Conservation (phyloP, 2,329 filamentous ascomycete species). For the Arthrobotrys pseudoclavata region DNA sequence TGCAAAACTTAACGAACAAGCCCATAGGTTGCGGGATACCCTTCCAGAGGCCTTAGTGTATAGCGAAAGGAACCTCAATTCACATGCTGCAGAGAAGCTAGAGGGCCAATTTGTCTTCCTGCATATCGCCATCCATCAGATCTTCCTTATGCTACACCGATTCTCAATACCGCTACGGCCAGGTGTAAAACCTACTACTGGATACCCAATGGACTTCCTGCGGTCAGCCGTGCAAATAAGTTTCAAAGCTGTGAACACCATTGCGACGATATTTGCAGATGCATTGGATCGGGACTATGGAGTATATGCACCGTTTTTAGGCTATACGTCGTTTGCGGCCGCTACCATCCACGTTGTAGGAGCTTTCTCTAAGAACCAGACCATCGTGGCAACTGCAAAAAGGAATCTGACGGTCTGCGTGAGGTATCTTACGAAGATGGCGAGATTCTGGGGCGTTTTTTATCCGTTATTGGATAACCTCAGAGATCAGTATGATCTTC, state of each 20-base stretch:
- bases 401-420: constrained; percentile 88
- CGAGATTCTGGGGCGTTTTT: constrained; percentile 98
- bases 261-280: constrained; percentile 86
- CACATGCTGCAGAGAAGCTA: constrained; percentile 85
- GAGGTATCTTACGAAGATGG: constrained; percentile 92
- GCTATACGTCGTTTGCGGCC: constrained; percentile 93
- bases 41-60: constrained; percentile 82
- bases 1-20: constrained; percentile 76
- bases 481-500: constrained; percentile 83
- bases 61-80: constrained; percentile 82
- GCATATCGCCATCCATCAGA: constrained; percentile 90
- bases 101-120: constrained; percentile 93
- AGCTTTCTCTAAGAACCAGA: constrained; percentile 85
- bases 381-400: constrained; percentile 82
- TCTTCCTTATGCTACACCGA: constrained; percentile 88
- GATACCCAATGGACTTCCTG: constrained; percentile 80
- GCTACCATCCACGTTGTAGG: constrained; percentile 95
- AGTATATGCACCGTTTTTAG: constrained; percentile 90
- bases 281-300: constrained; percentile 77
- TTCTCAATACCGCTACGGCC: constrained; percentile 81
- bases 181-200: constrained; percentile 70
- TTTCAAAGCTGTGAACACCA: constrained; percentile 85
- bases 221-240: constrained; percentile 80
- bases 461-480: constrained; percentile 95
- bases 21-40: constrained; percentile 77